phyloP scores from a whole-genome alignment of 306 rosid genomes.

The Glycine soja region DNA sequence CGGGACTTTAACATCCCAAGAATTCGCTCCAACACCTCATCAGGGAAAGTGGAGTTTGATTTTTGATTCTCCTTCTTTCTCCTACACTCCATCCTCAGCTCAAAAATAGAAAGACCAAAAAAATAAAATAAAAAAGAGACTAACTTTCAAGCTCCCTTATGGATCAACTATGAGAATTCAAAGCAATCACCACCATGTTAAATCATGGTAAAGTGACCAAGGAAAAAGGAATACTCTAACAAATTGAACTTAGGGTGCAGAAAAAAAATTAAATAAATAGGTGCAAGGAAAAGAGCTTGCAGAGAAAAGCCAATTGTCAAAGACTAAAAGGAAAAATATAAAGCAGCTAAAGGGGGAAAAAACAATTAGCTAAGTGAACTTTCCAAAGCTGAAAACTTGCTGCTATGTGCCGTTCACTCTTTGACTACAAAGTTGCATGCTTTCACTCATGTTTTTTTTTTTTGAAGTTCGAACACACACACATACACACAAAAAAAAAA shows the following conservation, averaged over 20 bases:
- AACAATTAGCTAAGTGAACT: slow-evolving; percentile 33
- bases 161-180: slow-evolving; percentile 36
- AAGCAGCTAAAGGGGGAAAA: slow-evolving; percentile 2
- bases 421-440: slow-evolving; percentile 19
- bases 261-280: not conserved
- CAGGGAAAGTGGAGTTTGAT: slow-evolving; percentile 59
- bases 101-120: not conserved
- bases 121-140: not conserved
- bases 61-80: slow-evolving; percentile 54
- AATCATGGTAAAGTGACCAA: slow-evolving; percentile 7
- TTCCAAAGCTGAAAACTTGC: slow-evolving; percentile 24
- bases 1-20: slow-evolving; percentile 59
- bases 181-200: not conserved
- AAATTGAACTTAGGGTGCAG: slow-evolving; percentile 14
- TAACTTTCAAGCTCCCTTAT: slow-evolving; percentile 44
- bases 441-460: not conserved
- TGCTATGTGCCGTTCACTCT: slow-evolving; percentile 10
- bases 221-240: not conserved
- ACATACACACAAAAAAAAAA: not conserved
- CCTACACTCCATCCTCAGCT: slow-evolving; percentile 54
- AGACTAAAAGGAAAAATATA: not conserved
- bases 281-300: slow-evolving; percentile 26
- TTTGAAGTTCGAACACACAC: not conserved
- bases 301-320: not conserved
- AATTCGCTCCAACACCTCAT: slow-evolving; percentile 73